phyloP scores from a whole-genome alignment of 73 alveolate species.

The Paramecium caudatum region DNA sequence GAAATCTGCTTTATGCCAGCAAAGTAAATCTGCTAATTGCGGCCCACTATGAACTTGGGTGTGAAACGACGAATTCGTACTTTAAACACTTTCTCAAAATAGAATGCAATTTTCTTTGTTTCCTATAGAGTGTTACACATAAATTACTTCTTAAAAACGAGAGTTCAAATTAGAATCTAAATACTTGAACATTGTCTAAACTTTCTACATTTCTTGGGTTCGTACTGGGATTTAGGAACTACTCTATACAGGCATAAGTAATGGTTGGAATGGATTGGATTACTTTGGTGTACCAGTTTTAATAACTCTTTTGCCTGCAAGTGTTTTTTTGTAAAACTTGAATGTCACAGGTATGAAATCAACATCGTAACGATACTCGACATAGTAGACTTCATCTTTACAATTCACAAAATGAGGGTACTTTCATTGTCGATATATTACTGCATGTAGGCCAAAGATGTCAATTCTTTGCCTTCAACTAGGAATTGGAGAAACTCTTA shows the following conservation, averaged over 20 bases:
- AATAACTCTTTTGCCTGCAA: neutral
- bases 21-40: neutral
- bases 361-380: slow-evolving; percentile 36
- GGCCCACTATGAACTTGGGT: slow-evolving; percentile 46
- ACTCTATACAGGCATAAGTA: slow-evolving; percentile 31
- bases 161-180: slow-evolving; percentile 5
- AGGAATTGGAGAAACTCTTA: slow-evolving; percentile 1
- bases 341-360: slow-evolving; percentile 30
- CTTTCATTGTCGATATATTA: slow-evolving; percentile 19
- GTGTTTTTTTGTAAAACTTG: slow-evolving; percentile 49
- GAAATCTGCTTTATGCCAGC: slow-evolving; percentile 40
- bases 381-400: slow-evolving; percentile 61
- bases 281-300: neutral
- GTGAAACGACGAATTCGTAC: slow-evolving; percentile 3
- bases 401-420: neutral
- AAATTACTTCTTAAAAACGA: slow-evolving; percentile 44
- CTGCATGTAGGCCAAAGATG: slow-evolving; percentile 47
- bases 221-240: neutral
- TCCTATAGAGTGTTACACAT: neutral
- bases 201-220: slow-evolving; percentile 14
- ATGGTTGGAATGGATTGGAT: slow-evolving; percentile 19
- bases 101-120: slow-evolving; percentile 27
- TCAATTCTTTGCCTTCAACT: slow-evolving; percentile 58
- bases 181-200: neutral
- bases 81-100: slow-evolving; percentile 26